phyloP scores from a whole-genome alignment of 106 monocot species.

The Acorus gramineus region DNA sequence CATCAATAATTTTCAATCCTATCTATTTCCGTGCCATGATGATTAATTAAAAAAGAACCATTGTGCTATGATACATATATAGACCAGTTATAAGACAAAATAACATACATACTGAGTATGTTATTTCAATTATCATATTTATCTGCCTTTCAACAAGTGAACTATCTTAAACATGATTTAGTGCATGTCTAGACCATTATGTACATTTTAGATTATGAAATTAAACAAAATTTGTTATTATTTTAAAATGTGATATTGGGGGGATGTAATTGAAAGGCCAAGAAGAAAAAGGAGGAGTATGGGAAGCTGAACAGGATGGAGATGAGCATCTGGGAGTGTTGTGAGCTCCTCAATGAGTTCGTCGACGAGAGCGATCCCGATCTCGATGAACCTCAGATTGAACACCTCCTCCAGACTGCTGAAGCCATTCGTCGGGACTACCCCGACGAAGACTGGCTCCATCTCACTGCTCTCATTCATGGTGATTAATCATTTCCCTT shows the following conservation, averaged over 20 bases:
- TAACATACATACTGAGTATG: too few species aligned
- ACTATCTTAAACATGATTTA: too few species aligned
- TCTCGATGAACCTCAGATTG: slow-evolving; percentile 41
- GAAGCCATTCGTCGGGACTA: slow-evolving; percentile 37
- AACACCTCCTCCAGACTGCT: slow-evolving; percentile 42
- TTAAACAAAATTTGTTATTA: not conserved
- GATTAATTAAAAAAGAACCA: too few species aligned
- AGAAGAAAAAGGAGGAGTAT: slow-evolving; percentile 30
- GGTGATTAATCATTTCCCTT: slow-evolving; percentile 3
- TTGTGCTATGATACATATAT: too few species aligned
- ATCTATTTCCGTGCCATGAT: too few species aligned
- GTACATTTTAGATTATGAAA: too few species aligned
- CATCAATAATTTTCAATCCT: too few species aligned
- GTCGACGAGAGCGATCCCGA: slow-evolving; percentile 41
- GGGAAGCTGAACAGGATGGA: slow-evolving; percentile 21
- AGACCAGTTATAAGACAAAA: too few species aligned
- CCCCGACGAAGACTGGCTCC: slow-evolving; percentile 31
- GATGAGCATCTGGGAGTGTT: slow-evolving; percentile 48
- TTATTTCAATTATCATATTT: too few species aligned
- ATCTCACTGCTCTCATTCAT: slow-evolving; percentile 39
- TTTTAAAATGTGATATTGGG: not conserved
- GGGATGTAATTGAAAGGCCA: slow-evolving; percentile 3
- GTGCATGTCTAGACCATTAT: too few species aligned
- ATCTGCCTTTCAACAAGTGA: too few species aligned
- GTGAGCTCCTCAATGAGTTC: slow-evolving; percentile 38